Conservation (phyloP, 352 stramenopile species). For the Phytopythium aichiense region DNA sequence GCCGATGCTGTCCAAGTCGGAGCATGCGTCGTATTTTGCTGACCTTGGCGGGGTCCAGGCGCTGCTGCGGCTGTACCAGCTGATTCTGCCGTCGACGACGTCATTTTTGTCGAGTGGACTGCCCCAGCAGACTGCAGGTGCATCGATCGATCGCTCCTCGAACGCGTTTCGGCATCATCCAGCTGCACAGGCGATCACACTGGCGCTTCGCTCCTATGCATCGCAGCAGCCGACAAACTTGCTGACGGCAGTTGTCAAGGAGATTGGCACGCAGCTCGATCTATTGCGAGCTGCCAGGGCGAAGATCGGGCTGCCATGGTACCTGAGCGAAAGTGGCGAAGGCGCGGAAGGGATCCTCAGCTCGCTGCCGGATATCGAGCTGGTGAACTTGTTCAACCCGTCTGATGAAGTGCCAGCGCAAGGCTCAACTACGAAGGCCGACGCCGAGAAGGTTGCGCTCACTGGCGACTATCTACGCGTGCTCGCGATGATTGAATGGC, state of each 20-base stretch:
- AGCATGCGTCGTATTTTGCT: constrained; percentile 91
- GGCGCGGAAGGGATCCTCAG: constrained; percentile 60
- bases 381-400: constrained; percentile 34
- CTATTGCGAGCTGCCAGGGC: constrained; percentile 29
- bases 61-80: constrained; percentile 87
- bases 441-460: constrained; percentile 32
- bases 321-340: constrained; percentile 41
- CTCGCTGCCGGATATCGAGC: constrained; percentile 49
- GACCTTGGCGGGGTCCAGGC: constrained; percentile 86
- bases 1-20: constrained; percentile 92
- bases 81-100: constrained; percentile 81
- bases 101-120: constrained; percentile 71
- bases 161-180: constrained; percentile 74
- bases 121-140: constrained; percentile 10
- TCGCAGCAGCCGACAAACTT: constrained; percentile 86
- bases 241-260: constrained; percentile 54
- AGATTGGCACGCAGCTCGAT: constrained; percentile 57
- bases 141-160: constrained; percentile 7
- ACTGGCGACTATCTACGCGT: constrained; percentile 65
- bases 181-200: constrained; percentile 84
- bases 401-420: constrained; percentile 11
- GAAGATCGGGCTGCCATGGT: constrained; percentile 36
- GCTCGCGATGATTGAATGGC: constrained; percentile 73
- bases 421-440: constrained; percentile 11
- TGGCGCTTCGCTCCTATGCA: constrained; percentile 87